A percentile compares a stretch with the other conserved stretches of the same genome.
phyloP scores from a whole-genome alignment of 1,139 yeast species.

The Geotrichum phurueaensis region DNA sequence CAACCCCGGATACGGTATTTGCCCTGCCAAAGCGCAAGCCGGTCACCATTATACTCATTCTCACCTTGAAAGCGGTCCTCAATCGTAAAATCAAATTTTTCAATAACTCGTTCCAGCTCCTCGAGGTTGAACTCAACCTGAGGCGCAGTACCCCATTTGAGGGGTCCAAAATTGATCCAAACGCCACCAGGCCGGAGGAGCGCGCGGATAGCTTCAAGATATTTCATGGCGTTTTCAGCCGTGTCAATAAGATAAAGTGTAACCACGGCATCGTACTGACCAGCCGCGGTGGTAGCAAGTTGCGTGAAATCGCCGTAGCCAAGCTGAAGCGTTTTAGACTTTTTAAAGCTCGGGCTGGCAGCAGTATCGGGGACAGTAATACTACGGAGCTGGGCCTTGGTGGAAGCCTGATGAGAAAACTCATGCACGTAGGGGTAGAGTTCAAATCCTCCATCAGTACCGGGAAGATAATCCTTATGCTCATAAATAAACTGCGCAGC shows the following conservation, averaged over 20 bases:
- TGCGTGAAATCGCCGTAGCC: conserved; percentile 61
- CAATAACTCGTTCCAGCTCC: conserved; percentile 51
- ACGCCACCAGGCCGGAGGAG: conserved; percentile 47
- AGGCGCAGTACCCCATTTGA: conserved; percentile 85
- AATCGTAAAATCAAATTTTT: conserved; percentile 60
- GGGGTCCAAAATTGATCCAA: conserved; percentile 84
- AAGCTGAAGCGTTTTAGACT: conserved; percentile 40
- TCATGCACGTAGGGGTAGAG: conserved; percentile 61
- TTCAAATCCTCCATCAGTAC: background rate
- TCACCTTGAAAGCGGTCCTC: conserved; percentile 34
- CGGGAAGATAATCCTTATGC: background rate
- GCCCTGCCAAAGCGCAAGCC: conserved; percentile 28
- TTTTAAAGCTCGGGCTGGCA: background rate
- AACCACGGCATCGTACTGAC: conserved; percentile 41
- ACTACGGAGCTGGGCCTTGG: conserved; percentile 48
- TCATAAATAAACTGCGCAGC: conserved; percentile 53
- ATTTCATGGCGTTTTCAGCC: conserved; percentile 73
- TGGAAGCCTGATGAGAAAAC: conserved; percentile 58
- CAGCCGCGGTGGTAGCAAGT: conserved; percentile 5
- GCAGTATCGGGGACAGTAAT: conserved; percentile 32
- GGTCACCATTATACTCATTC: conserved; percentile 32
- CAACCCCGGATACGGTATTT: conserved; percentile 30
- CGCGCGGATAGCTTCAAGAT: conserved; percentile 53
- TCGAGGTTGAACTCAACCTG: conserved; percentile 63
- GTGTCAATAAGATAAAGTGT: conserved; percentile 80